Evolutionary conservation across 257 asterid species (phyloP).

Genomic region (Solanum sparsipilum): DNA sequence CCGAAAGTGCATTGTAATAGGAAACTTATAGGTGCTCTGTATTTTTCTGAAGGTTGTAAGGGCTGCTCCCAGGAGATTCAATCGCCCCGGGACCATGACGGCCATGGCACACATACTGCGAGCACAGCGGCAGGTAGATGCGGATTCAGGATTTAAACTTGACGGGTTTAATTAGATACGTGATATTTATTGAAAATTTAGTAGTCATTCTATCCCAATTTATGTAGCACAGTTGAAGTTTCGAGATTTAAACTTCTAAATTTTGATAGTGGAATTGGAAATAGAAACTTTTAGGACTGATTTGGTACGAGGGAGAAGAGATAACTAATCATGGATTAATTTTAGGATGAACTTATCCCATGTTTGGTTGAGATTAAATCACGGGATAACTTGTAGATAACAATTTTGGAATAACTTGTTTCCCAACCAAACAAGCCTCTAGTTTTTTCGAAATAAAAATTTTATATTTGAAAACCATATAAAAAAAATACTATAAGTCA

Average conservation of each 20-base stretch:
- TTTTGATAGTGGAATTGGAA: too few species aligned
- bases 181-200: background rate
- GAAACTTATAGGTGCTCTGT: conserved; percentile 33
- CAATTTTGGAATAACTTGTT: background rate
- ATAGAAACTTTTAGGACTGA: too few species aligned
- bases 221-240: too few species aligned
- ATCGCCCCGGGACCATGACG: conserved; percentile 35
- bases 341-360: background rate
- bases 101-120: conserved; percentile 44
- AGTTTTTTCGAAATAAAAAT: background rate
- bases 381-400: background rate
- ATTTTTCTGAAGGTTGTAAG: conserved; percentile 22
- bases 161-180: background rate
- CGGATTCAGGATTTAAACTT: background rate
- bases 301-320: too few species aligned
- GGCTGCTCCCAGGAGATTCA: background rate
- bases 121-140: conserved; percentile 29
- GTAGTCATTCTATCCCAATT: too few species aligned
- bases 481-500: too few species aligned
- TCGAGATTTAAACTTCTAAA: background rate
- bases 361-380: too few species aligned
- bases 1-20: conserved; percentile 30
- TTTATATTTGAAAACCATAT: too few species aligned
- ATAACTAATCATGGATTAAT: background rate
- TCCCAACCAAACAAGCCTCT: background rate